These are phyloP conservation scores for Isatis tinctoria DNA, from an alignment of 345 rosid species.

Conservation along the genomic window DNA sequence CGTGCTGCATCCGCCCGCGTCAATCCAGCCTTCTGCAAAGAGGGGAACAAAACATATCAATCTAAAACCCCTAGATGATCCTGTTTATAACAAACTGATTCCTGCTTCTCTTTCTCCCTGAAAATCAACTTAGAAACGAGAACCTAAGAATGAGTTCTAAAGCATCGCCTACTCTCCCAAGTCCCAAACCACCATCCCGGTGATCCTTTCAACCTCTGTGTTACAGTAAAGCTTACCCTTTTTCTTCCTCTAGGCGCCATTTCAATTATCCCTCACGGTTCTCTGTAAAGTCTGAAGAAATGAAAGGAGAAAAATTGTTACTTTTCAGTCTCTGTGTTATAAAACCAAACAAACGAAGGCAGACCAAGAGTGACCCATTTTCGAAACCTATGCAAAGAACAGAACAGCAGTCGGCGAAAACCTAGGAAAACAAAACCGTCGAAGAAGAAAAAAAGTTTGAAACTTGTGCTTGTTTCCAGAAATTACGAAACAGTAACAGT, in stretches of 20 bases:
- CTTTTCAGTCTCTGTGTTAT: background rate
- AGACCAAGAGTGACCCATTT: background rate
- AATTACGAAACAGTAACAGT: background rate
- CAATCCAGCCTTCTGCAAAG: conserved; percentile 18
- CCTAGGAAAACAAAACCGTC: background rate
- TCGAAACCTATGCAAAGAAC: background rate
- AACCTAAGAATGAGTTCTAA: background rate
- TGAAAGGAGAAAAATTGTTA: background rate
- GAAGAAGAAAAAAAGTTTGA: background rate
- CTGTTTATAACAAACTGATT: background rate
- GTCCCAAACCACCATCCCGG: background rate
- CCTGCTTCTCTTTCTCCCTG: background rate
- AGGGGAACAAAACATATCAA: background rate
- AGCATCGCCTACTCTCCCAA: background rate
- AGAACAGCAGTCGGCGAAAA: background rate
- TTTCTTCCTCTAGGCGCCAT: conserved; percentile 27
- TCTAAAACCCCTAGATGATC: background rate
- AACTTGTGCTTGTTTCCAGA: background rate
- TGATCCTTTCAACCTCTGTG: background rate
- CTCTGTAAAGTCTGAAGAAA: background rate
- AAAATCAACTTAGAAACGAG: background rate
- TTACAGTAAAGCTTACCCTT: conserved; percentile 6
- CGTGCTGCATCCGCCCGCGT: conserved; percentile 44
- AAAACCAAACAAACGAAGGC: background rate
- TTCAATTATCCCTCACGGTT: background rate